Base-by-base conservation (phyloP, 805 yeast species). In the Kazachstania kunashirensis region DNA sequence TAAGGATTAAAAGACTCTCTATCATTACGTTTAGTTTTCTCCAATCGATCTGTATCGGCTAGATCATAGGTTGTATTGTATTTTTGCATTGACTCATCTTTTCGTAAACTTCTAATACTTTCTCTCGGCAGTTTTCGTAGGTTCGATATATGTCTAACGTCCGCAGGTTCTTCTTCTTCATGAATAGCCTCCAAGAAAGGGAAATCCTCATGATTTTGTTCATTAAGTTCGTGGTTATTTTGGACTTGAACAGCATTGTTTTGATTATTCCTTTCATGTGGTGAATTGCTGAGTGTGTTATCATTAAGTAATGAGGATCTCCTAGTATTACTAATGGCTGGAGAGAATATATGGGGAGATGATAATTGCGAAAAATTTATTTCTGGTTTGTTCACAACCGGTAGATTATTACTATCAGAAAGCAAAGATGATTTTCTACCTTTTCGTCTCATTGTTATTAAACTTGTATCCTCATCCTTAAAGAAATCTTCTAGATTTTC, bases 401-500 rank as follows among this genome's bases (percentile, higher is more conserved):
- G n/a, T n/a, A n/a, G n/a, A n/a, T n/a, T n/a, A n/a, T 26, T 26
- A 26, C 18, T 13, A 11, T 9, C 24, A 11, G 46, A 42, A 6
- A 46, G 39, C 20, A 47, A 11, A 5, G 55, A 48, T 11, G 53
- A 46, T 34, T 44, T 53, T 33, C 57, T 43, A 29, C 45, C 44
- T 36, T 41, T 42, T 33, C 47, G 33, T 31, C 50, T 13, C 3
- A 30, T 7, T 2, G 43, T 42, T 11, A 40, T 32, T 14, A 31
- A 31, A 23, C 34, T 38, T 5, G 40, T 39, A 12, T 49, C 50
- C 34, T 76, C 81, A 35, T 77, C 82, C 32, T 66, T 67, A 35
- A 79, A 80, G 53, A 79, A 81, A 41, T 79, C 85, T 43, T 77
- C 78, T 12, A 80, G 50, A 47, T 46, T 43, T 39, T 49, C 52